Evolutionary conservation across 164 flowering plant genomes (phyloP).

Genomic region (Echeveria elegans): DNA sequence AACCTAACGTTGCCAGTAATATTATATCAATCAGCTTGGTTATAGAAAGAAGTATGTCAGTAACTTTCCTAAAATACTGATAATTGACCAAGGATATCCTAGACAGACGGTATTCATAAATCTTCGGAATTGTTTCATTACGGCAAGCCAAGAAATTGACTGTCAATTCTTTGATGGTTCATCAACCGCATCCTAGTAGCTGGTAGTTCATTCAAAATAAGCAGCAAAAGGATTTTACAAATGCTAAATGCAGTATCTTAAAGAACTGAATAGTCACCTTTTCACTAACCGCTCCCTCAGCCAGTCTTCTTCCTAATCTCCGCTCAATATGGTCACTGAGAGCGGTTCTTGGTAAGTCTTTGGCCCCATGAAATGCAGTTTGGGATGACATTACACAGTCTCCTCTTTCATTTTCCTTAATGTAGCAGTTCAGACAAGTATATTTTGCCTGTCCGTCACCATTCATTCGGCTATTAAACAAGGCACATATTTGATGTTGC

Average conservation of each 20-base stretch:
- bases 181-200: neutral
- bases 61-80: neutral
- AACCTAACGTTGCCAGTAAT: neutral
- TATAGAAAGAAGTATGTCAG: neutral
- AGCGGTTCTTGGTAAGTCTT: slow-evolving; percentile 38
- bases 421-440: slow-evolving; percentile 41
- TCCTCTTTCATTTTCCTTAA: slow-evolving; percentile 27
- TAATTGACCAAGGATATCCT: neutral
- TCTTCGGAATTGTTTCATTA: neutral
- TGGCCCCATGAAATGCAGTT: slow-evolving; percentile 26
- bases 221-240: neutral
- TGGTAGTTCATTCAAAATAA: neutral
- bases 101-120: neutral
- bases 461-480: slow-evolving; percentile 33
- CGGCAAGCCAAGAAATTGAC: neutral
- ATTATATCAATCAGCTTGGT: neutral
- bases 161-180: neutral
- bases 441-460: slow-evolving; percentile 29
- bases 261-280: slow-evolving; percentile 26
- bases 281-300: slow-evolving; percentile 17
- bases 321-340: slow-evolving; percentile 58
- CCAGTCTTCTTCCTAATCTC: slow-evolving; percentile 29
- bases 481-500: slow-evolving; percentile 66
- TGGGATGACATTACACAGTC: slow-evolving; percentile 12
- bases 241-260: neutral